A percentile compares a stretch with the other conserved stretches of the same genome.
Conservation (phyloP, 2,329 filamentous ascomycete genomes). For the Colletotrichum sp. region DNA sequence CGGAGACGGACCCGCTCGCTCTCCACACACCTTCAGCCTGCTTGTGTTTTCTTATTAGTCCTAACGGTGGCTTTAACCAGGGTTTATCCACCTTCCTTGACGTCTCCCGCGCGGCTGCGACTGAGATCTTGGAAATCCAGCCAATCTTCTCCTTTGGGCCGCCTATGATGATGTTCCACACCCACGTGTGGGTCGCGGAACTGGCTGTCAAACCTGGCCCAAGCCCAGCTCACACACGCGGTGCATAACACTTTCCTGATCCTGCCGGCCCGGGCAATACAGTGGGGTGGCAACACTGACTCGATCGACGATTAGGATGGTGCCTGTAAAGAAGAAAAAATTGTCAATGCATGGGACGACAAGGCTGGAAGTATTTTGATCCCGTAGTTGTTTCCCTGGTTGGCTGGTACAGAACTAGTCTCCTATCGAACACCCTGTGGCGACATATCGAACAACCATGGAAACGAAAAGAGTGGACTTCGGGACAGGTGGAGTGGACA, state of each 20-base stretch:
- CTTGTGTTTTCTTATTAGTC: background rate
- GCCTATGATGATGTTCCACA: background rate
- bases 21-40: background rate
- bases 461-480: background rate
- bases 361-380: background rate
- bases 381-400: background rate
- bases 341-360: background rate
- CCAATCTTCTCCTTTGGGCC: background rate
- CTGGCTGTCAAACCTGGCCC: background rate
- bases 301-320: slow-evolving; percentile 5
- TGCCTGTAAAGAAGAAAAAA: background rate
- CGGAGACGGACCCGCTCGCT: background rate
- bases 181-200: background rate
- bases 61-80: background rate
- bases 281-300: background rate
- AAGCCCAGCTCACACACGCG: background rate
- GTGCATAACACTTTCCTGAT: slow-evolving; percentile 6
- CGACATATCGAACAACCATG: background rate
- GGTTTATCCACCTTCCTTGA: slow-evolving; percentile 5
- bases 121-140: background rate
- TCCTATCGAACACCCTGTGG: background rate
- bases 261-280: background rate
- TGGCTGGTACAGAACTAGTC: background rate
- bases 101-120: slow-evolving; percentile 10
- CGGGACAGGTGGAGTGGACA: background rate